These are phyloP conservation scores for Candida tibetensis DNA, from an alignment of 805 yeast genomes.

Conservation along the genomic window DNA sequence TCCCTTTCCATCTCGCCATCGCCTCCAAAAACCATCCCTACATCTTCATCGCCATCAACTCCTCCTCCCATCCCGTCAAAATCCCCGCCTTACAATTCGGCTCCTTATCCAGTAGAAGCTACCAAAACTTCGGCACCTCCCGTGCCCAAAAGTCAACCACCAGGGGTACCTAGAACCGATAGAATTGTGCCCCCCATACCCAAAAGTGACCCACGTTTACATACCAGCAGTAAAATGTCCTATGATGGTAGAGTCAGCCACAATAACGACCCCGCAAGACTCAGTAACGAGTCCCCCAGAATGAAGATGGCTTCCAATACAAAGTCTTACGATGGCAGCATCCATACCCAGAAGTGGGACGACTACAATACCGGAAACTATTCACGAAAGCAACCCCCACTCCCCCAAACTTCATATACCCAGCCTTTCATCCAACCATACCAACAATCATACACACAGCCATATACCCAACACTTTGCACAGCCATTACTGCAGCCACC, in stretches of 20 bases:
- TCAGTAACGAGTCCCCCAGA: too few species aligned
- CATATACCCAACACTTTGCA: neutral
- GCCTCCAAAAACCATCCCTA: neutral
- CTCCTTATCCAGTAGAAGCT: constrained; percentile 5
- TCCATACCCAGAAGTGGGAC: too few species aligned
- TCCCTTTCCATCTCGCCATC: neutral
- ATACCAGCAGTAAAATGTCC: neutral
- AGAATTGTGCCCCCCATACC: neutral
- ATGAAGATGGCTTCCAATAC: too few species aligned
- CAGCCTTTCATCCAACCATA: too few species aligned
- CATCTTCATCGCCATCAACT: constrained; percentile 3
- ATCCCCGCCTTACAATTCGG: neutral
- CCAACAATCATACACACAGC: neutral
- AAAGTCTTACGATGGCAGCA: too few species aligned
- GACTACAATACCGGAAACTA: too few species aligned
- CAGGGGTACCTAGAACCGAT: too few species aligned
- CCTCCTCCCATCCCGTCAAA: neutral
- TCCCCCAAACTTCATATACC: too few species aligned
- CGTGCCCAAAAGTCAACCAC: neutral
- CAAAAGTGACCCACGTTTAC: neutral
- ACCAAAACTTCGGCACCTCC: neutral
- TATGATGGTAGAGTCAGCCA: neutral
- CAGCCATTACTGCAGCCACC: neutral
- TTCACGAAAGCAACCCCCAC: too few species aligned
- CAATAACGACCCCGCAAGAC: too few species aligned